A percentile compares a stretch with the other conserved stretches of the same genome.
These are phyloP conservation scores for Stachybotrys elegans DNA, from an alignment of 2,329 filamentous ascomycete species.

Conservation along the genomic window DNA sequence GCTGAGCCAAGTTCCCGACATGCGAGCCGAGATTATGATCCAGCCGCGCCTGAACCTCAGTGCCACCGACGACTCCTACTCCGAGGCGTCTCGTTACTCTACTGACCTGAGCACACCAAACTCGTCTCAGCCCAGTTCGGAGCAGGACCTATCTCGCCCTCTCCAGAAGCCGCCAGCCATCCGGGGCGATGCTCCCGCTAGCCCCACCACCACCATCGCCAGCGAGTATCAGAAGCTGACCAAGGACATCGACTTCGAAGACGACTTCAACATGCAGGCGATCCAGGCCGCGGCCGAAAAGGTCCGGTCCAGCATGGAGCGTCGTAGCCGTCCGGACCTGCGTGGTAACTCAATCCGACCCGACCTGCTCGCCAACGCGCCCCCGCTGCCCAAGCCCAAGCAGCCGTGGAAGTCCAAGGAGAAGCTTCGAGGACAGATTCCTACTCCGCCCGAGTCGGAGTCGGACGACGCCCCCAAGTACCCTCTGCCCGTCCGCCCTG, in stretches of 20 bases:
- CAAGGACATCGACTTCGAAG: not conserved
- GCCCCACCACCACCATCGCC: not conserved
- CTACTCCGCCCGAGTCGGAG: constrained; percentile 5
- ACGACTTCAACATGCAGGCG: constrained; percentile 17
- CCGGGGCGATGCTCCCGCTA: no score
- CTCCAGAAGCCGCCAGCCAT: no score
- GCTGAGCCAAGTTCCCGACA: no score
- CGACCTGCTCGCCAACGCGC: constrained; percentile 11
- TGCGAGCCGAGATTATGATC: no score
- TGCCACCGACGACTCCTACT: constrained; percentile 32
- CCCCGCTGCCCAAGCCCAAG: constrained; percentile 28
- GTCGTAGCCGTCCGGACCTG: constrained; percentile 13
- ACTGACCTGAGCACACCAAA: constrained; percentile 32
- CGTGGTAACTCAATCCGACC: no score
- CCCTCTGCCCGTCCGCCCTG: not conserved
- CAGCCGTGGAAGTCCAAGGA: constrained; percentile 29
- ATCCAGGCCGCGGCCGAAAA: constrained; percentile 25
- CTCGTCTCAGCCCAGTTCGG: constrained; percentile 35
- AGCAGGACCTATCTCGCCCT: constrained; percentile 27
- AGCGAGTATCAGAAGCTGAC: not conserved
- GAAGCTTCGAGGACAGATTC: constrained; percentile 15
- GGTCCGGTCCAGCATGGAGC: constrained; percentile 17
- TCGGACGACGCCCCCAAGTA: not conserved
- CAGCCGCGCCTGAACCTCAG: constrained; percentile 16
- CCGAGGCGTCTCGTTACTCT: constrained; percentile 29